phyloP scores from a whole-genome alignment of 345 rosid genomes.

The Pistacia integerrima region DNA sequence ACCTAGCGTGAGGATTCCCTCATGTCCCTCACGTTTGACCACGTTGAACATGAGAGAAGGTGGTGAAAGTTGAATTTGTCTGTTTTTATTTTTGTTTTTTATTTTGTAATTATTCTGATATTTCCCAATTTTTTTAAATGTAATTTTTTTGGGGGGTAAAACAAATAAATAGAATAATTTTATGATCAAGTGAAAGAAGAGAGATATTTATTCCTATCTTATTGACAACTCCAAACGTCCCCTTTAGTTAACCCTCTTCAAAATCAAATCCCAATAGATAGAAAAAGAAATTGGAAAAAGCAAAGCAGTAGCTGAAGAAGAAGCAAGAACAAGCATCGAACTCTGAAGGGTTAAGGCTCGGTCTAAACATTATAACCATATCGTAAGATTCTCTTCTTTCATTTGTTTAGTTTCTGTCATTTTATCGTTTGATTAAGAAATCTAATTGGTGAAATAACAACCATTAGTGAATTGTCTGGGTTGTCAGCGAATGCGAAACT shows the following conservation, averaged over 20 bases:
- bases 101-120: too few species aligned
- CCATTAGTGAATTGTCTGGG: background rate
- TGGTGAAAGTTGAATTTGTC: too few species aligned
- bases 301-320: background rate
- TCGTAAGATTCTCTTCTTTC: conserved; percentile 1
- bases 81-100: too few species aligned
- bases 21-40: too few species aligned
- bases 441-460: background rate
- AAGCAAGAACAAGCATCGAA: background rate
- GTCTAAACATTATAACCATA: background rate
- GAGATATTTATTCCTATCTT: background rate
- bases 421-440: background rate
- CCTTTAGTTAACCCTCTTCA: background rate
- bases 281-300: background rate
- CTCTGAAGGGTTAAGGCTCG: background rate
- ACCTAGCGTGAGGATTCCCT: too few species aligned
- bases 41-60: too few species aligned
- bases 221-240: background rate
- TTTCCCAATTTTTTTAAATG: too few species aligned
- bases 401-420: background rate
- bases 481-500: background rate
- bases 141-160: too few species aligned
- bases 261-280: background rate
- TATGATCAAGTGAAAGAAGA: background rate
- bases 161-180: background rate